Percentiles rank a stretch among this genome's conserved stretches.
Evolutionary conservation across 2,329 filamentous ascomycete species (phyloP).

Genomic region (Clarireedia homoeocarpa): DNA sequence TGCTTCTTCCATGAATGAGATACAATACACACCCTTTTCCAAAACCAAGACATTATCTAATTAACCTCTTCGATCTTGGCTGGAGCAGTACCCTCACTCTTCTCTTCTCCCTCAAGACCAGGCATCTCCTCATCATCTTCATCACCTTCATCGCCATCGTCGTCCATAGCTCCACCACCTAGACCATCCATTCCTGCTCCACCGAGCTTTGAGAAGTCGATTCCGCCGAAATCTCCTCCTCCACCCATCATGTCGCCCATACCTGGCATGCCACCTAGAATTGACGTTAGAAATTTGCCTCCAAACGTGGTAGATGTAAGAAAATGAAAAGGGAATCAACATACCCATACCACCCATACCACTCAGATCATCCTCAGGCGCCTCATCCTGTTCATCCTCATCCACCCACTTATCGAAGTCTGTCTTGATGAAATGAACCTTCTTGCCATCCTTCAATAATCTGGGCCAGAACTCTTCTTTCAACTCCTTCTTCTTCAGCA

Average conservation of each 20-base stretch:
- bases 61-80: slow-evolving; percentile 33
- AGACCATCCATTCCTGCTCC: slow-evolving; percentile 41
- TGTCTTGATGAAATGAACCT: slow-evolving; percentile 93
- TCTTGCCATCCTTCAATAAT: slow-evolving; percentile 82
- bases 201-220: slow-evolving; percentile 90
- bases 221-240: slow-evolving; percentile 71
- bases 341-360: slow-evolving; percentile 56
- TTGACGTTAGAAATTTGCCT: background rate
- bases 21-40: background rate
- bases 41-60: slow-evolving; percentile 16
- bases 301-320: background rate
- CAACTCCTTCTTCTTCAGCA: slow-evolving; percentile 94
- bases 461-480: slow-evolving; percentile 94
- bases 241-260: slow-evolving; percentile 33
- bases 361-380: slow-evolving; percentile 66
- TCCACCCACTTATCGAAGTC: slow-evolving; percentile 76
- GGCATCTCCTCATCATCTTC: slow-evolving; percentile 72
- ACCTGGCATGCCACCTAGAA: slow-evolving; percentile 13
- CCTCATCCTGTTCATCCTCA: slow-evolving; percentile 82
- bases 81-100: slow-evolving; percentile 35
- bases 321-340: background rate
- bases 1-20: no score
- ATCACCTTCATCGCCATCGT: slow-evolving; percentile 35
- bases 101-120: slow-evolving; percentile 60
- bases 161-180: slow-evolving; percentile 37